phyloP scores from a whole-genome alignment of 495 filamentous ascomycete species.

The Cudoniella acicularis region DNA sequence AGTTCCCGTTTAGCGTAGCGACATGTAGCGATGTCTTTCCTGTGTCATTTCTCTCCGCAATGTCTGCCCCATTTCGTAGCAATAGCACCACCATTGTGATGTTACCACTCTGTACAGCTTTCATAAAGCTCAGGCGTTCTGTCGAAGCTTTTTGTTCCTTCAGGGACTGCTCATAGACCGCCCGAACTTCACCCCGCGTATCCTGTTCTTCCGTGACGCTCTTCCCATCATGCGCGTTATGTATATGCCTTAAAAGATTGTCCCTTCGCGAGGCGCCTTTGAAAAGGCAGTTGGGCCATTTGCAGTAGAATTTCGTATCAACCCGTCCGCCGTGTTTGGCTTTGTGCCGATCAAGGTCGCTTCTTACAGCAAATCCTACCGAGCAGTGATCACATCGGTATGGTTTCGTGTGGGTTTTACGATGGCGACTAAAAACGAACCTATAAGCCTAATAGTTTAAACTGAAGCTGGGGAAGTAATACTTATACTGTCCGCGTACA shows the following conservation, averaged over 20 bases:
- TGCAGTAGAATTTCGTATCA: conserved; percentile 18
- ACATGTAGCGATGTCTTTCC: conserved; percentile 19
- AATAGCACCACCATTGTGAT: conserved; percentile 5
- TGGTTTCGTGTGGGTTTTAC: conserved; percentile 20
- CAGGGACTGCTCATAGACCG: conserved; percentile 10
- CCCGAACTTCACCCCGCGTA: conserved; percentile 6
- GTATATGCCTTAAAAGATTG: conserved; percentile 20
- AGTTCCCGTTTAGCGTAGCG: conserved; percentile 13
- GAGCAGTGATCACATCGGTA: conserved; percentile 11
- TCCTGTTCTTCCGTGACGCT: conserved; percentile 6
- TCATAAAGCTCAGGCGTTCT: conserved; percentile 17
- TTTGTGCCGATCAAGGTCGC: conserved; percentile 17
- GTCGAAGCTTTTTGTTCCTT: conserved; percentile 15
- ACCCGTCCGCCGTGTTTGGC: conserved; percentile 17
- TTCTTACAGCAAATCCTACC: conserved; percentile 18
- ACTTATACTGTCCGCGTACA: conserved; percentile 18
- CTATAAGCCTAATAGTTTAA: conserved; percentile 8
- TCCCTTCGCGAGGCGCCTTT: conserved; percentile 19
- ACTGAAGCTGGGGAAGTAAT: conserved; percentile 11
- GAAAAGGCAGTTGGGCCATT: conserved; percentile 16
- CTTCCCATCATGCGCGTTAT: conserved; percentile 7
- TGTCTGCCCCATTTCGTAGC: conserved; percentile 15
- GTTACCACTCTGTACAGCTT: conserved; percentile 16
- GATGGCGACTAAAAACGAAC: conserved; percentile 12
- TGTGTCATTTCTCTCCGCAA: conserved; percentile 10